A percentile compares a stretch with the other conserved stretches of the same genome.
phyloP scores from a whole-genome alignment of 2,329 filamentous ascomycete genomes.

The Xylogone sp. region DNA sequence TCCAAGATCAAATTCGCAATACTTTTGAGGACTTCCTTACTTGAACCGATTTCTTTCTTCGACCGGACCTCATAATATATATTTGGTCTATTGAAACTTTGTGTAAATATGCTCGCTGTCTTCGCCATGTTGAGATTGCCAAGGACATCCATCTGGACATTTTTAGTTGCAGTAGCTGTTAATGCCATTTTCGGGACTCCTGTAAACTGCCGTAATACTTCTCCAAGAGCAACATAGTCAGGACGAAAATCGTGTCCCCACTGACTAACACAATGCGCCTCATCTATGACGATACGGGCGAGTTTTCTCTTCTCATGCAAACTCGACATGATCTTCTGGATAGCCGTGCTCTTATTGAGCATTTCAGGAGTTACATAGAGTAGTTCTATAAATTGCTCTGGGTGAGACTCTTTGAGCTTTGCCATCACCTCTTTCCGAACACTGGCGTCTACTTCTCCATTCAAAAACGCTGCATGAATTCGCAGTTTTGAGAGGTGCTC shows the following conservation, averaged over 20 bases:
- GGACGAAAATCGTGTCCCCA: conserved; percentile 98
- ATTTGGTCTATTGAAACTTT: conserved; percentile 97
- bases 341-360: conserved; percentile 74
- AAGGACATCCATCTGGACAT: conserved; percentile 83
- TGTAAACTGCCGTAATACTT: conserved; percentile 67
- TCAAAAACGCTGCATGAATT: conserved; percentile 79
- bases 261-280: conserved; percentile 98
- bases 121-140: conserved; percentile 78
- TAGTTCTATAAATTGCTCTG: conserved; percentile 76
- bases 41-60: conserved; percentile 60
- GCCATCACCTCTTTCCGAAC: conserved; percentile 68
- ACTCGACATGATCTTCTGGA: conserved; percentile 61
- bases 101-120: conserved; percentile 74
- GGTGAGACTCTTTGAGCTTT: conserved; percentile 52
- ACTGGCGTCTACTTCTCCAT: conserved; percentile 64
- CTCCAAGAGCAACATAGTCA: conserved; percentile 85
- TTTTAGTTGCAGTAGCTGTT: conserved; percentile 90
- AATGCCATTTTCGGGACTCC: conserved; percentile 89
- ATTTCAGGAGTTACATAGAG: conserved; percentile 97
- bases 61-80: conserved; percentile 78
- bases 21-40: conserved; percentile 44
- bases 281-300: conserved; percentile 91
- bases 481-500: conserved; percentile 70
- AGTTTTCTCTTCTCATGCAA: conserved; percentile 71
- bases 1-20: conserved; percentile 65